Conservation (phyloP, 202 grass and related monocot species). For the Brachypodium distachyon region DNA sequence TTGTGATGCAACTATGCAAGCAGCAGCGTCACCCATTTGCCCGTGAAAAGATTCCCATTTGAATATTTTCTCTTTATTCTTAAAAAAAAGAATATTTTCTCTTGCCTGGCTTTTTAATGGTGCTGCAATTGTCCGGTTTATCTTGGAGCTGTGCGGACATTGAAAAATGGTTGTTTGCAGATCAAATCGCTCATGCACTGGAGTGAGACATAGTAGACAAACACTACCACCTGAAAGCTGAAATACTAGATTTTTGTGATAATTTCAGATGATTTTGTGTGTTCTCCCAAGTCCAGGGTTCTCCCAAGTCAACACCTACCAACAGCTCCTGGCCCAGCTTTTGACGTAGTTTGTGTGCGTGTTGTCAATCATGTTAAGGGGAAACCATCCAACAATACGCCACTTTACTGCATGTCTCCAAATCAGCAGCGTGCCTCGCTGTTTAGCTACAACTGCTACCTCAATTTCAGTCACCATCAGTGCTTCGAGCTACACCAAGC, state of each 20-base stretch:
- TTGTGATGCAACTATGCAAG: slow-evolving; percentile 28
- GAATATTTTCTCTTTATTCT: not conserved
- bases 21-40: slow-evolving; percentile 28
- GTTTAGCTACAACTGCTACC: no score
- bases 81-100: not conserved
- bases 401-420: not conserved
- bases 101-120: not conserved
- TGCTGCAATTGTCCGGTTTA: not conserved
- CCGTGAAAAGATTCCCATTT: slow-evolving; percentile 18
- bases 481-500: no score
- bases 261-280: no score
- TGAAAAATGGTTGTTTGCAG: no score
- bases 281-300: no score
- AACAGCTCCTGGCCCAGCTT: not conserved
- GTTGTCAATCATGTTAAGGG: not conserved
- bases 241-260: no score
- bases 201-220: no score
- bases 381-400: not conserved
- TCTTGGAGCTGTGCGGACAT: not conserved
- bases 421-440: not conserved
- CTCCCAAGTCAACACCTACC: slow-evolving; percentile 23
- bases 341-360: not conserved
- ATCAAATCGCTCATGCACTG: not conserved
- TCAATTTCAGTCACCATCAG: no score
- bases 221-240: not conserved